phyloP scores from a whole-genome alignment of 2,329 filamentous ascomycete genomes.

The Aquanectria penicillioides region DNA sequence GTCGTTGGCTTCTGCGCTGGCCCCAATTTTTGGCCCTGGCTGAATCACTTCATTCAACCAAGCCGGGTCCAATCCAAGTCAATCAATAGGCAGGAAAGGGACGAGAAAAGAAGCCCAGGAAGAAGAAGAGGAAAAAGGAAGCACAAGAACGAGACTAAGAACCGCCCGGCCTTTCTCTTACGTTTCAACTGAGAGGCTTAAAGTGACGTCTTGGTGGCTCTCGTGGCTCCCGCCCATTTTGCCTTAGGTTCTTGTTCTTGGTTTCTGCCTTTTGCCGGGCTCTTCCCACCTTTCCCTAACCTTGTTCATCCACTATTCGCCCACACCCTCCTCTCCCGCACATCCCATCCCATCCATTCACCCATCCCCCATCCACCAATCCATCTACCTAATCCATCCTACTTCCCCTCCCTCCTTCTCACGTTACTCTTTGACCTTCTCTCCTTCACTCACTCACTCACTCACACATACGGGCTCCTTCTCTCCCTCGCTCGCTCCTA shows the following conservation, averaged over 20 bases:
- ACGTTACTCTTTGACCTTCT: constrained; percentile 31
- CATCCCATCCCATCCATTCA: constrained; percentile 17
- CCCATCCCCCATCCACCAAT: background rate
- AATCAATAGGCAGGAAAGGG: background rate
- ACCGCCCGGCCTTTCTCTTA: too few species aligned
- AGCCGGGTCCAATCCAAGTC: too few species aligned
- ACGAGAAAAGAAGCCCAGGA: background rate
- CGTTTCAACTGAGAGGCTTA: background rate
- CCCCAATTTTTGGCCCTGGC: constrained; percentile 30
- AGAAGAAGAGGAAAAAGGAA: background rate
- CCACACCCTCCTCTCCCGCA: background rate
- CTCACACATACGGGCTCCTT: constrained; percentile 28
- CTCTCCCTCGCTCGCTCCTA: constrained; percentile 19
- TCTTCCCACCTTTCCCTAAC: constrained; percentile 15
- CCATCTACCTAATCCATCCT: constrained; percentile 18
- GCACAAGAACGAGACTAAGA: background rate
- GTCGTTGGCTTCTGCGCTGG: constrained; percentile 33
- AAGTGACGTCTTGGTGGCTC: constrained; percentile 6
- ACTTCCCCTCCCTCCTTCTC: constrained; percentile 22
- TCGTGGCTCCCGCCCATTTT: constrained; percentile 5
- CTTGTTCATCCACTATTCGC: constrained; percentile 18
- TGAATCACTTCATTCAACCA: constrained; percentile 39
- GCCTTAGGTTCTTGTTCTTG: constrained; percentile 3
- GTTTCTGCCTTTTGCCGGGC: background rate
- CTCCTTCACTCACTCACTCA: constrained; percentile 19